Evolutionary conservation across 2,329 filamentous ascomycete species (phyloP).

Genomic region (Clathrospora elynae): DNA sequence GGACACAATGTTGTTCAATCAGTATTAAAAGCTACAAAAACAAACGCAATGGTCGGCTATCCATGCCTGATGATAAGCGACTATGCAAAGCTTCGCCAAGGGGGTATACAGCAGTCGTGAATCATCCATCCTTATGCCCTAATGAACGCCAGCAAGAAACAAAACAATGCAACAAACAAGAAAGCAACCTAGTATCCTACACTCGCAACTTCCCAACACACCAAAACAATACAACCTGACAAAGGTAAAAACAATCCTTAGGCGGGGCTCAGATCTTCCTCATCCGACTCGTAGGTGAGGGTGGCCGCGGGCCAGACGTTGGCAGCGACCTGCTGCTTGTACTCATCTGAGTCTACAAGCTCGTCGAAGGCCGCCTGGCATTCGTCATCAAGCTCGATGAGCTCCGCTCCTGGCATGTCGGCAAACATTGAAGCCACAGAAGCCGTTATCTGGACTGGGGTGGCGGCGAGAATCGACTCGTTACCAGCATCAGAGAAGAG

Average conservation of each 20-base stretch:
- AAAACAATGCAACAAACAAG: background rate
- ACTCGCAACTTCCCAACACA: background rate
- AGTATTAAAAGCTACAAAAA: too few species aligned
- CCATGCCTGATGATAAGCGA: background rate
- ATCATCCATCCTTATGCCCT: background rate
- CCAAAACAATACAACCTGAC: conserved; percentile 5
- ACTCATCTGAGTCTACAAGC: conserved; percentile 12
- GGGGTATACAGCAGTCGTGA: conserved; percentile 3
- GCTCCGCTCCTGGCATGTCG: conserved; percentile 27
- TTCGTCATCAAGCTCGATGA: conserved; percentile 26
- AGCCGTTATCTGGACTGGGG: conserved; percentile 19
- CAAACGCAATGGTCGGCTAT: background rate
- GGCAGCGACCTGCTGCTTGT: conserved; percentile 18
- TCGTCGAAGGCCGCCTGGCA: conserved; percentile 19
- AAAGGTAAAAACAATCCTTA: conserved; percentile 5
- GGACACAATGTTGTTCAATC: too few species aligned
- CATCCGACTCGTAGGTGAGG: conserved; percentile 32
- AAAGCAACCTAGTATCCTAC: background rate
- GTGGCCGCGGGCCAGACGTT: conserved; percentile 22
- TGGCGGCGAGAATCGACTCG: conserved; percentile 24
- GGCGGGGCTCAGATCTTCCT: conserved; percentile 26
- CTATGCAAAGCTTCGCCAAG: background rate
- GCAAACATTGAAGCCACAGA: conserved; percentile 18
- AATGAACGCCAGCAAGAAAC: conserved; percentile 2
- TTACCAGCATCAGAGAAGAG: conserved; percentile 35